Conservation (phyloP, 495 filamentous ascomycete species). For the Annulohypoxylon bovei region DNA sequence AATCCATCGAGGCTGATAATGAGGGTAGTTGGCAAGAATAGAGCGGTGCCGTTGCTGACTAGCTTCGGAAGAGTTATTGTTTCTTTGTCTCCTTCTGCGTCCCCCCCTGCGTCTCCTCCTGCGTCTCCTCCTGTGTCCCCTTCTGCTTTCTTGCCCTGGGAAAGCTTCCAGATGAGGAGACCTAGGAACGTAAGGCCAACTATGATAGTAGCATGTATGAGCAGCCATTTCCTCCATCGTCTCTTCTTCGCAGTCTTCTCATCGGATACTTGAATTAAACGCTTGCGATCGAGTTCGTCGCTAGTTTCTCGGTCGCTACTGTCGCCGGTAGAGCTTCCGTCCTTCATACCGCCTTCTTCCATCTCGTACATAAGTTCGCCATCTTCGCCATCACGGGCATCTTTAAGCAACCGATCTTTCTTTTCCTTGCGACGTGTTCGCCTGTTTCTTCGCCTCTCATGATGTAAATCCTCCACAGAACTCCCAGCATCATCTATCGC, state of each 20-base stretch:
- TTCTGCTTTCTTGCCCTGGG: conserved; percentile 47
- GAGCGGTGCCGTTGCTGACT: conserved; percentile 82
- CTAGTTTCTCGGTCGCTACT: conserved; percentile 66
- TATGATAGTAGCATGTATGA: conserved; percentile 63
- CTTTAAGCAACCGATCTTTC: conserved; percentile 57
- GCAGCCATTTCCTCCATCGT: conserved; percentile 60
- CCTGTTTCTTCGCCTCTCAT: conserved; percentile 63
- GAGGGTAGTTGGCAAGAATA: conserved; percentile 91
- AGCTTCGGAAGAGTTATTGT: conserved; percentile 37
- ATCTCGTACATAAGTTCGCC: conserved; percentile 87
- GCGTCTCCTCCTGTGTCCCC: neutral
- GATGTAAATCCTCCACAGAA: conserved; percentile 45
- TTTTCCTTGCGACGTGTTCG: conserved; percentile 58
- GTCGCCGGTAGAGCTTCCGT: conserved; percentile 64
- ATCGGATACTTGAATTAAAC: conserved; percentile 54
- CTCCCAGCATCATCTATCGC: conserved; percentile 42
- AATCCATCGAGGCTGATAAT: conserved; percentile 96
- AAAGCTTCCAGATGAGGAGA: conserved; percentile 61
- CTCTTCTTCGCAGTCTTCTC: conserved; percentile 55
- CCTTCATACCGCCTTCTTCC: conserved; percentile 81
- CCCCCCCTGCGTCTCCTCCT: neutral
- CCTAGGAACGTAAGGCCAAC: conserved; percentile 62
- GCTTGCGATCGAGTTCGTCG: conserved; percentile 62
- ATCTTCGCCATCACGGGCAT: conserved; percentile 69
- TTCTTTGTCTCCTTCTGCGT: neutral